Base-by-base conservation (phyloP, 2,329 filamentous ascomycete genomes). In the Fusarium haematococcum region DNA sequence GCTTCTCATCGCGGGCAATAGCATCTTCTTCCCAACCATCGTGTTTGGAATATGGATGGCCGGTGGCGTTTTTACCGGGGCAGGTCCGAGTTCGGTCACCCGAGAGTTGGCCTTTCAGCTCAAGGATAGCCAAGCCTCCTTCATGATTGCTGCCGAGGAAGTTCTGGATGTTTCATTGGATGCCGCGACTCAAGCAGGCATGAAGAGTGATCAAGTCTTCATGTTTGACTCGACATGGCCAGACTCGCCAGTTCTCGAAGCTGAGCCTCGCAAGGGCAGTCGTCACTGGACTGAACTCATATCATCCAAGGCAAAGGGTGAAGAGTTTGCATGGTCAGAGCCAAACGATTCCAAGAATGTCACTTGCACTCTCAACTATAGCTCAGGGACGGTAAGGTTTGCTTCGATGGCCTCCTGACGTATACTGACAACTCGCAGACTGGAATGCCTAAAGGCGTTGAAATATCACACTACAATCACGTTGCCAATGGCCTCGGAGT, bases 361-460 rank as follows among this genome's bases (percentile, higher is more conserved):
- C 6, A 89, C 90, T 1, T 90, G 92, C 75, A 92, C 90, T 27
- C 88, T 97, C 71, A 97, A 97, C 82, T 97, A 96, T 83, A 93
- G 91, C 73, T 92, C 89, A 33, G 91, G 94, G 13, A 95, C 93
- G 33, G 79, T 80, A 79, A 32, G 79, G 18, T 30, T 45, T 20
- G 16, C 7, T 20, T 25, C 37, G 2, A 11, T 25, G 6, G 23
- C 35, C 25, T 18, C 30, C 27, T 2, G 16, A n/a, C 11, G 13
- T 20, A 18, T 18, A 39, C 68, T 77, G 60, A 75, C 43, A 20
- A 13, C 16, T 43, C 18, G 35, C 41, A 80, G 79, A 97, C 95
- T 0, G 94, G 95, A 8, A 87, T 95, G 5, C 94, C 94, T 11
- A 97, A 97, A 81, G 95, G 95, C 13, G 94, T 97, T 16, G 91